Percentiles rank a stretch among this genome's conserved stretches.
phyloP scores from a whole-genome alignment of 768 basidiomycete genomes.

The Mycena olivaceomarginata region DNA sequence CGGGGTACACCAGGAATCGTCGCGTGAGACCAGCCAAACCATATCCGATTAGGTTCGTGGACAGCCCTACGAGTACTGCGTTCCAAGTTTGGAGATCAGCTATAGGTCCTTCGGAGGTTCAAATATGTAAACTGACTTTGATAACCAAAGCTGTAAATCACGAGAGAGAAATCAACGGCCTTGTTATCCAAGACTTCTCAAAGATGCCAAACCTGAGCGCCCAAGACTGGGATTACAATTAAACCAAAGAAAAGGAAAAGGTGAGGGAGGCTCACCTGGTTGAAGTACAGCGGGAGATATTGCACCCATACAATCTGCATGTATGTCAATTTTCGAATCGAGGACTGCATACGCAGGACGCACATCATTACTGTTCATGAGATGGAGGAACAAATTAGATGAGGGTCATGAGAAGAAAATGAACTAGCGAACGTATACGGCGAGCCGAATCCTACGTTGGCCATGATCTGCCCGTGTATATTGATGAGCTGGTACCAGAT shows the following conservation, averaged over 20 bases:
- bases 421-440: slow-evolving; percentile 59
- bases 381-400: background rate
- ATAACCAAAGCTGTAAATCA: slow-evolving; percentile 54
- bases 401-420: too few species aligned
- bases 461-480: slow-evolving; percentile 62
- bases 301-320: slow-evolving; percentile 72
- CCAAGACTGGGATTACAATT: slow-evolving; percentile 45
- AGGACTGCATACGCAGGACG: background rate
- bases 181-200: background rate
- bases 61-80: slow-evolving; percentile 58
- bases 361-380: slow-evolving; percentile 12
- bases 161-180: background rate
- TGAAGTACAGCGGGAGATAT: slow-evolving; percentile 63
- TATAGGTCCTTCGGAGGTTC: too few species aligned
- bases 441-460: slow-evolving; percentile 64
- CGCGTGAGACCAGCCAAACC: slow-evolving; percentile 70
- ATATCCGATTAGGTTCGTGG: slow-evolving; percentile 68
- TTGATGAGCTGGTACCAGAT: background rate
- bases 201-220: slow-evolving; percentile 53
- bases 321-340: slow-evolving; percentile 53
- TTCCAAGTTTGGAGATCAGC: background rate
- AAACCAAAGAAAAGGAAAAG: background rate
- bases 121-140: slow-evolving; percentile 54
- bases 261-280: slow-evolving; percentile 15
- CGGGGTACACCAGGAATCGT: slow-evolving; percentile 74